These are phyloP conservation scores for Epichloe brachyelytri DNA, from an alignment of 2,329 filamentous ascomycete species.

Conservation along the genomic window DNA sequence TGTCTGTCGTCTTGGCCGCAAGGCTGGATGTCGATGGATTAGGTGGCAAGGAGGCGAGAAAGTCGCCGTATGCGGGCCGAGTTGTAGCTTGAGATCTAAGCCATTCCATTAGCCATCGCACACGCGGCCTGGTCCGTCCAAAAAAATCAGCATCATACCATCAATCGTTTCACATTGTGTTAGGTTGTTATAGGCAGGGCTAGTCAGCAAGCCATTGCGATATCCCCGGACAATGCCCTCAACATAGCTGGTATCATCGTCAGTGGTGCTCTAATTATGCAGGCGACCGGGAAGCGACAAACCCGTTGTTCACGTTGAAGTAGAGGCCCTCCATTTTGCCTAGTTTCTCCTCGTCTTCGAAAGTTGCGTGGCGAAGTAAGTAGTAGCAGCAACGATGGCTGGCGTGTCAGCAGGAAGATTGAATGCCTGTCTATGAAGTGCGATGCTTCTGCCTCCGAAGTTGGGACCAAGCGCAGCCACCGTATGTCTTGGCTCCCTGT, in stretches of 20 bases:
- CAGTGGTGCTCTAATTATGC: conserved; percentile 15
- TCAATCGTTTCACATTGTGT: conserved; percentile 97
- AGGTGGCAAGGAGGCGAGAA: conserved; percentile 82
- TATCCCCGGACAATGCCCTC: conserved; percentile 97
- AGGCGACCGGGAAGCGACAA: conserved; percentile 19
- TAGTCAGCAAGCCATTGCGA: conserved; percentile 81
- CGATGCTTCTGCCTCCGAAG: background rate
- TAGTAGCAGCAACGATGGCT: background rate
- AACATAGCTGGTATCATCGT: conserved; percentile 56
- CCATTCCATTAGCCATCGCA: background rate
- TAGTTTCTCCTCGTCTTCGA: background rate
- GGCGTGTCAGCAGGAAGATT: background rate
- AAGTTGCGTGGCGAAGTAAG: background rate
- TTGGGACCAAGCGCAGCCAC: background rate
- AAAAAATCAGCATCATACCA: conserved; percentile 35
- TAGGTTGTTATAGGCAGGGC: conserved; percentile 86
- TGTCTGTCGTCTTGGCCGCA: conserved; percentile 91
- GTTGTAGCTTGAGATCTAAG: conserved; percentile 94
- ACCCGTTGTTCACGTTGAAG: conserved; percentile 93
- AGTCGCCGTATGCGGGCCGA: conserved; percentile 93
- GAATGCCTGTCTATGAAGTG: background rate
- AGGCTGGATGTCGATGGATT: conserved; percentile 95
- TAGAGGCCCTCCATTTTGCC: conserved; percentile 72
- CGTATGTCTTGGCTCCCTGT: background rate
- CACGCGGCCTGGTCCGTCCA: background rate